phyloP scores from a whole-genome alignment of 169 alveolate species.

The Cryptosporidium canis region DNA sequence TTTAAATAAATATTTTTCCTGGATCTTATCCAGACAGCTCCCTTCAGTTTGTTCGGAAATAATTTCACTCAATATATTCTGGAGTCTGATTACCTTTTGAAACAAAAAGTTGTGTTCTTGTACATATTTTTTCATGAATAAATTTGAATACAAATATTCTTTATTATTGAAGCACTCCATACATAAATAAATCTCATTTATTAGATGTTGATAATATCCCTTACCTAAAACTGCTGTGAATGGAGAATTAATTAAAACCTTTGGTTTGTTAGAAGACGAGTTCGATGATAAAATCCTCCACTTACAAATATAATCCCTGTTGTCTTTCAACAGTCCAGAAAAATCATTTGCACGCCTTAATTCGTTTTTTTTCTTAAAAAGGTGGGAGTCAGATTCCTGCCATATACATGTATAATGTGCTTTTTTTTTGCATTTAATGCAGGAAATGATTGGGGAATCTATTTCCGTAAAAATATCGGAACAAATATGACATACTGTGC shows the following conservation, averaged over 20 bases:
- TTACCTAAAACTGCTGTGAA: slow-evolving; percentile 35
- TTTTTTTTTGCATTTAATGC: slow-evolving; percentile 28
- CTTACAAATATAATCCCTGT: slow-evolving; percentile 10
- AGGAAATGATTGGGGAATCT: slow-evolving; percentile 3
- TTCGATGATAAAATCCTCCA: slow-evolving; percentile 28
- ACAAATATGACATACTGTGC: slow-evolving; percentile 39
- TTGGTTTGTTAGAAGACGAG: slow-evolving; percentile 7
- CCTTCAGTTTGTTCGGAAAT: neutral
- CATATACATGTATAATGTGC: slow-evolving; percentile 58
- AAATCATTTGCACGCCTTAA: neutral
- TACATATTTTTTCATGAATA: neutral
- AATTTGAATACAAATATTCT: neutral
- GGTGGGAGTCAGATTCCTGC: slow-evolving; percentile 10
- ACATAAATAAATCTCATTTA: slow-evolving; percentile 18
- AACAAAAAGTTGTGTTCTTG: neutral
- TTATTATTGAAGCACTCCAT: slow-evolving; percentile 6
- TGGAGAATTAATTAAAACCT: slow-evolving; percentile 33
- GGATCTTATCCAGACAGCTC: neutral
- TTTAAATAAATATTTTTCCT: neutral
- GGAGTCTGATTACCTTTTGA: neutral
- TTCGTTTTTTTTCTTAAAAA: neutral
- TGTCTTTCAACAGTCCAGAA: neutral
- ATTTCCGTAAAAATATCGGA: neutral
- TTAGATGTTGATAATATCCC: slow-evolving; percentile 55
- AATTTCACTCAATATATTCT: neutral